These are phyloP conservation scores for Neurospora africana DNA, from an alignment of 495 filamentous ascomycete genomes.

Conservation along the genomic window DNA sequence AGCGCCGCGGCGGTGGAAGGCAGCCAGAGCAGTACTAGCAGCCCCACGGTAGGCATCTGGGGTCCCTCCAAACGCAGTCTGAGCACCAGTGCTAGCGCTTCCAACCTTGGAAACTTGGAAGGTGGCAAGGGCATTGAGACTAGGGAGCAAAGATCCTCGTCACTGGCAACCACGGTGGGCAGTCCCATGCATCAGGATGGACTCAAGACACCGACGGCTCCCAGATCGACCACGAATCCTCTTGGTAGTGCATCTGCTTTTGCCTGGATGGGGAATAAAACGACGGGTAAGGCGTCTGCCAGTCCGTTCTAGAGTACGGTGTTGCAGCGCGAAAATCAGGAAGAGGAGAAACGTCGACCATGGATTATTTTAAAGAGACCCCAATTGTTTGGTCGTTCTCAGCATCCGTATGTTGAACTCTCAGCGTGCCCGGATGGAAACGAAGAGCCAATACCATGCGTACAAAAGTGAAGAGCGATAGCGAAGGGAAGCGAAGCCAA, in stretches of 20 bases:
- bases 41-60: conserved; percentile 28
- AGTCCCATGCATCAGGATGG: conserved; percentile 7
- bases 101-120: background rate
- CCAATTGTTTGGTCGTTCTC: background rate
- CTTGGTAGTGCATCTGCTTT: conserved; percentile 91
- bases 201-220: conserved; percentile 24
- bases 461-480: background rate
- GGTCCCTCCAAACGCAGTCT: conserved; percentile 26
- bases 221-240: conserved; percentile 55
- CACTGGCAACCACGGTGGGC: conserved; percentile 1
- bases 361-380: background rate
- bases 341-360: background rate
- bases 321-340: background rate
- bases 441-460: background rate
- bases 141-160: conserved; percentile 19
- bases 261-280: conserved; percentile 55
- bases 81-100: conserved; percentile 8
- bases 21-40: conserved; percentile 16
- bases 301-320: background rate
- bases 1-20: conserved; percentile 16
- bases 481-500: background rate
- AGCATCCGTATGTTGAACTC: background rate
- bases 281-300: background rate
- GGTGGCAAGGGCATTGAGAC: conserved; percentile 2
- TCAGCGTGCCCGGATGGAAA: background rate